phyloP scores from a whole-genome alignment of 208 protist species.

The Ichthyophonus hoferi region DNA sequence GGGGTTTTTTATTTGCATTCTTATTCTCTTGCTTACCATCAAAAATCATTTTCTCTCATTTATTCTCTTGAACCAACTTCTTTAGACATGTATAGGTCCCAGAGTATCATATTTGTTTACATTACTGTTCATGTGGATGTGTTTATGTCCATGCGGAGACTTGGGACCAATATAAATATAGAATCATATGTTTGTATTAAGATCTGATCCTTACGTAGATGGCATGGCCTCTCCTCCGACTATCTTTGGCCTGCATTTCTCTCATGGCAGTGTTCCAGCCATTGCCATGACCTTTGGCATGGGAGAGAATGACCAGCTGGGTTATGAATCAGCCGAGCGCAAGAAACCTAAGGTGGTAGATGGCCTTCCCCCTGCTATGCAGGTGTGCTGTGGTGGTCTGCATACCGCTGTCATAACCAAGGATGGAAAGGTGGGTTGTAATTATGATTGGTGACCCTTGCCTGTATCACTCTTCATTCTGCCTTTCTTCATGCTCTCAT shows the following conservation, averaged over 20 bases:
- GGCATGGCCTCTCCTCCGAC: background rate
- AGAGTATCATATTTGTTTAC: too few relatives aligned
- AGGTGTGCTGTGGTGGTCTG: constrained; percentile 4
- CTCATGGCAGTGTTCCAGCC: background rate
- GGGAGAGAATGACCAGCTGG: constrained; percentile 3
- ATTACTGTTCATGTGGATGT: too few relatives aligned
- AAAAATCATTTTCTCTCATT: too few relatives aligned
- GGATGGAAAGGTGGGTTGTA: constrained; percentile 8
- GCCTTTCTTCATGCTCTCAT: too few relatives aligned
- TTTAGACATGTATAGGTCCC: too few relatives aligned
- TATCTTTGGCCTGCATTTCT: background rate
- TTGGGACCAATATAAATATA: background rate
- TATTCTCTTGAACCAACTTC: too few relatives aligned
- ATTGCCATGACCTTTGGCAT: constrained; percentile 13
- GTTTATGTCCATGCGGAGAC: background rate
- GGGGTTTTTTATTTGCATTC: too few relatives aligned
- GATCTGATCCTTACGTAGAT: too few relatives aligned
- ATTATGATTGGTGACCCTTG: too few relatives aligned
- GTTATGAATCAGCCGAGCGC: background rate
- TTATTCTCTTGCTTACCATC: too few relatives aligned
- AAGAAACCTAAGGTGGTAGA: constrained; percentile 12
- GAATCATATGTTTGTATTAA: too few relatives aligned
- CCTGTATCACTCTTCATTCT: too few relatives aligned
- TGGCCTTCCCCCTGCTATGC: background rate
- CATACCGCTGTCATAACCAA: background rate